These are phyloP conservation scores for Phanerodontia chrysosporium DNA, from an alignment of 768 basidiomycete species.

Conservation along the genomic window DNA sequence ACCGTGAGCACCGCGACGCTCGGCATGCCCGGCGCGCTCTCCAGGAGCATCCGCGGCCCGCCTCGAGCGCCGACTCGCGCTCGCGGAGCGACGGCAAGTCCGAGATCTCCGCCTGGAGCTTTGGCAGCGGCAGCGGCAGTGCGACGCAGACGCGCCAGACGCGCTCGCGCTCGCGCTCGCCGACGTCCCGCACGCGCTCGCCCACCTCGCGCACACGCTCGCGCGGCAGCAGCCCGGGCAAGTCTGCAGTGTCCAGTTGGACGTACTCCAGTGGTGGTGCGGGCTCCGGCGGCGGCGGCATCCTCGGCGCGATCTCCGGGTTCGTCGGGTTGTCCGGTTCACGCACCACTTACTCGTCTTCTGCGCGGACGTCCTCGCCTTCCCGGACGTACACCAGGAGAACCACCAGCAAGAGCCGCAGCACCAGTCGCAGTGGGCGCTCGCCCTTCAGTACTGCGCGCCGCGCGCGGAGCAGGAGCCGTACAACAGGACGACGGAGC, in stretches of 20 bases:
- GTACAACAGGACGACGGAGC: background rate
- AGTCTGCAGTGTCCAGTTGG: background rate
- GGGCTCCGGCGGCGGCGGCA: background rate
- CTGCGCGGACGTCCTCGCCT: background rate
- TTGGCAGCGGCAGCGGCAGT: background rate
- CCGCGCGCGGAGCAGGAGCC: background rate
- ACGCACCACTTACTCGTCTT: background rate
- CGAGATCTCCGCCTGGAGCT: background rate
- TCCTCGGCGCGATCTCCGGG: background rate
- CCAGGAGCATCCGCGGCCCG: background rate
- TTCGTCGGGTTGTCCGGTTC: background rate
- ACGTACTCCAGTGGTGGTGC: background rate
- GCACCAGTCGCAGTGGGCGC: background rate
- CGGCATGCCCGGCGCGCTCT: background rate
- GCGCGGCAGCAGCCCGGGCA: slow-evolving; percentile 1
- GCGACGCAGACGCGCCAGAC: too few species aligned
- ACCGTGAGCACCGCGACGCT: background rate
- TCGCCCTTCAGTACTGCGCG: background rate
- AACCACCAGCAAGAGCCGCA: background rate
- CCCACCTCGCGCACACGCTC: too few species aligned
- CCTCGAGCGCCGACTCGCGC: background rate
- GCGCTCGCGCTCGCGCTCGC: too few species aligned
- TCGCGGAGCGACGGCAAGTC: background rate
- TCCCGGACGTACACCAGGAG: background rate
- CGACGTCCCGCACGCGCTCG: too few species aligned